Conservation (phyloP, 768 basidiomycete genomes). For the Stropharia rugosoannulata region DNA sequence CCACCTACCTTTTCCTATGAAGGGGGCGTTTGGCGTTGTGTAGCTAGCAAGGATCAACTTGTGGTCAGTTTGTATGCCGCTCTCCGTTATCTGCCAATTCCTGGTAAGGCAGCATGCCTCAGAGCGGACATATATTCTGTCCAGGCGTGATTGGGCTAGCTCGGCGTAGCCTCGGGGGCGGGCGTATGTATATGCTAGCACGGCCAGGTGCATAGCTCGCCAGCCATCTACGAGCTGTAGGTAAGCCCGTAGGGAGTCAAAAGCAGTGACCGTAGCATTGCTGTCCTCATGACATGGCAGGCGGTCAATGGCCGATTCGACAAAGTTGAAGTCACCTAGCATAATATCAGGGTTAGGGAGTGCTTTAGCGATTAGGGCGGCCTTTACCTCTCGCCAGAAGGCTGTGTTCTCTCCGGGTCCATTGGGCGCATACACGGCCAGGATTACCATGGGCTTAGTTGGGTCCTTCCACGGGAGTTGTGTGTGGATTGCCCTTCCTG, state of each 20-base stretch:
- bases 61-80: neutral
- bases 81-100: neutral
- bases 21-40: neutral
- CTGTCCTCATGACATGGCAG: slow-evolving; percentile 15
- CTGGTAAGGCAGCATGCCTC: neutral
- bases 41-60: neutral
- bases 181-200: neutral
- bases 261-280: too few species aligned
- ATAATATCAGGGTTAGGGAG: slow-evolving; percentile 25
- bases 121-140: neutral
- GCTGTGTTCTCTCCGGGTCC: slow-evolving; percentile 14
- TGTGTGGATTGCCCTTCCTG: slow-evolving; percentile 24
- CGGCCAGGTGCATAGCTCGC: neutral
- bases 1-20: neutral
- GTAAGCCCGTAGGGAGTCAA: neutral
- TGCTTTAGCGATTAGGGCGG: neutral
- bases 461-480: slow-evolving; percentile 17
- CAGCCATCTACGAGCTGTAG: neutral
- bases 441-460: slow-evolving; percentile 18
- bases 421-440: slow-evolving; percentile 38
- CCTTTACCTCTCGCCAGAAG: slow-evolving; percentile 24
- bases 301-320: slow-evolving; percentile 30
- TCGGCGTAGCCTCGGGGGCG: too few species aligned
- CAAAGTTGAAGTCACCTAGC: slow-evolving; percentile 38
- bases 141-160: neutral